Percentiles rank a stretch among this genome's conserved stretches.
These are phyloP conservation scores for Termitomyces sp. DNA, from an alignment of 768 basidiomycete genomes.

Conservation along the genomic window DNA sequence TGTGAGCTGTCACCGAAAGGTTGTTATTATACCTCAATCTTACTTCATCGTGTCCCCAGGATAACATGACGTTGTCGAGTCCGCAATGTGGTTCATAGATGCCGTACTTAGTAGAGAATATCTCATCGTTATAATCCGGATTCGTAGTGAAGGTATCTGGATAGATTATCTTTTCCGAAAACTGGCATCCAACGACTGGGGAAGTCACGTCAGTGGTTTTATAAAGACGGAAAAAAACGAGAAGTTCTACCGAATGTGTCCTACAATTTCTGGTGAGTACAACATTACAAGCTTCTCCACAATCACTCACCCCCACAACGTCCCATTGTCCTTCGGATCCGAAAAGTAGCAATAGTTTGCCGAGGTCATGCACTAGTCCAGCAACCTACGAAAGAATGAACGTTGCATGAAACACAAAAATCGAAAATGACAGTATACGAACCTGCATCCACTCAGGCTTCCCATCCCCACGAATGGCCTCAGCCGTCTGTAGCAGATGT, in stretches of 20 bases:
- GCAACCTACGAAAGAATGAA: constrained; percentile 33
- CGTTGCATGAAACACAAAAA: background rate
- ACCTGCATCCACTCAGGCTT: constrained; percentile 90
- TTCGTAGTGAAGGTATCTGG: constrained; percentile 73
- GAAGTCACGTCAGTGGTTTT: background rate
- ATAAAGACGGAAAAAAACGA: background rate
- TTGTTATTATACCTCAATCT: constrained; percentile 19
- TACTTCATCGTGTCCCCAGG: constrained; percentile 91
- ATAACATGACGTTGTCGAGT: constrained; percentile 82
- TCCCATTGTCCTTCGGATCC: constrained; percentile 92
- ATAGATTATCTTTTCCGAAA: constrained; percentile 80
- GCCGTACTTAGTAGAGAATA: constrained; percentile 69
- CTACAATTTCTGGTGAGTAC: constrained; percentile 15
- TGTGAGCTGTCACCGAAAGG: background rate
- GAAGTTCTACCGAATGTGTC: constrained; percentile 35
- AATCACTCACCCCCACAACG: constrained; percentile 66
- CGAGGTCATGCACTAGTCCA: constrained; percentile 85
- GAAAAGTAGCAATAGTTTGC: constrained; percentile 82
- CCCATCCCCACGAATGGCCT: constrained; percentile 79
- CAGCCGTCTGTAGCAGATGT: constrained; percentile 88
- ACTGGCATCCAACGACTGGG: constrained; percentile 78
- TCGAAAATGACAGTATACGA: background rate
- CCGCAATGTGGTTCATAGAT: constrained; percentile 79
- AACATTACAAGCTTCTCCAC: background rate
- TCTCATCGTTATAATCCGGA: constrained; percentile 57